phyloP scores from a whole-genome alignment of 2,329 filamentous ascomycete genomes.

The Scorias spongiosa region DNA sequence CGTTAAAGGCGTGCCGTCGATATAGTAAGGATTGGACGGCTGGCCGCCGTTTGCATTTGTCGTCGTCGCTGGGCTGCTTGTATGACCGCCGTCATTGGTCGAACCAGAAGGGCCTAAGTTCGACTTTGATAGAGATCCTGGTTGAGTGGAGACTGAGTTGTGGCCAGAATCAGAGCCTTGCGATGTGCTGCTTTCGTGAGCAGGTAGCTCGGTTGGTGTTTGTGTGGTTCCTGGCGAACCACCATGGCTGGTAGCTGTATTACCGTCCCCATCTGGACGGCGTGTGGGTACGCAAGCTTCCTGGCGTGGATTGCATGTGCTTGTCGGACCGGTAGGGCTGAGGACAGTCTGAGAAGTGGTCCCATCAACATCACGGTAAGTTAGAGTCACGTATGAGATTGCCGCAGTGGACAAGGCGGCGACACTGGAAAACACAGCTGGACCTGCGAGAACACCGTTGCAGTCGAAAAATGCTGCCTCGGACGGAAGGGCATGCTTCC shows the following conservation, averaged over 20 bases:
- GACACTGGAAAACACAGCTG: background rate
- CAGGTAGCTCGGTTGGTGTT: background rate
- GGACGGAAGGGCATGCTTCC: background rate
- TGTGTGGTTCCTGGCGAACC: background rate
- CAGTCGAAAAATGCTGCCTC: background rate
- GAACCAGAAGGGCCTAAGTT: background rate
- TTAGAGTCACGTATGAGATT: background rate
- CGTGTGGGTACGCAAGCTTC: background rate
- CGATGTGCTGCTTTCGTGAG: background rate
- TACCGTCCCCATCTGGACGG: background rate
- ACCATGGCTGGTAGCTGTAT: background rate
- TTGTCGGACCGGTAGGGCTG: background rate
- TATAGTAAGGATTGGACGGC: background rate
- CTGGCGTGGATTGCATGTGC: background rate
- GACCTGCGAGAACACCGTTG: background rate
- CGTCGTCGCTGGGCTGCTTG: no score
- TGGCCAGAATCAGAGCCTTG: background rate
- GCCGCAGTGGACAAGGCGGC: background rate
- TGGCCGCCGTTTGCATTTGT: no score
- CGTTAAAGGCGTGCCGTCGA: constrained; percentile 1
- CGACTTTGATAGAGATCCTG: background rate
- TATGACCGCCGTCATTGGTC: background rate
- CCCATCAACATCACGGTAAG: background rate
- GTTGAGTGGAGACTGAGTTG: background rate
- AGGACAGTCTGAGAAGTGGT: background rate